Percentiles rank a stretch among this genome's conserved stretches.
Evolutionary conservation across 495 filamentous ascomycete species (phyloP).

Genomic region (Trichoderma virens): DNA sequence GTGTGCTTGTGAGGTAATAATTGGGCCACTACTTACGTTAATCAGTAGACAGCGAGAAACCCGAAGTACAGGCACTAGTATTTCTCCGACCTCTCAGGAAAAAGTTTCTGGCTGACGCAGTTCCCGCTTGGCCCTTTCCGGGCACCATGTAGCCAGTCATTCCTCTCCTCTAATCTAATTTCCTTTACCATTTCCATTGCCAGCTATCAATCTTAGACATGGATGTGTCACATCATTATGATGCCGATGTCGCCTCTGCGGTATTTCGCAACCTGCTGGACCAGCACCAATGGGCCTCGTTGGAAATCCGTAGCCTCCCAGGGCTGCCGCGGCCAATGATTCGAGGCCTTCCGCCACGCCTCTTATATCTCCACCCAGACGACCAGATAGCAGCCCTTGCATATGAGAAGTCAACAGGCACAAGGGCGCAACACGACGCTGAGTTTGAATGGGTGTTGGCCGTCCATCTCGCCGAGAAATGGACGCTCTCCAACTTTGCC

Average conservation of each 20-base stretch:
- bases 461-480: constrained; percentile 69
- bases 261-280: constrained; percentile 75
- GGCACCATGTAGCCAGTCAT: constrained; percentile 1
- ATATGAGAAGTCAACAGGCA: constrained; percentile 30
- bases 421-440: constrained; percentile 37
- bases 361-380: constrained; percentile 87
- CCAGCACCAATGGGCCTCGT: constrained; percentile 77
- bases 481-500: constrained; percentile 68
- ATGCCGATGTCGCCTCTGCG: constrained; percentile 44
- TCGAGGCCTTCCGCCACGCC: constrained; percentile 79
- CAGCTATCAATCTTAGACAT: neutral
- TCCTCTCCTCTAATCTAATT: neutral
- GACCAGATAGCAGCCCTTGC: constrained; percentile 76
- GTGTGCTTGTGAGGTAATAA: constrained; percentile 6
- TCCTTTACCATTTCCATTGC: neutral
- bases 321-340: constrained; percentile 57
- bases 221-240: neutral
- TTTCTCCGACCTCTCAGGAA: neutral
- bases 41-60: constrained; percentile 1
- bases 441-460: constrained; percentile 85
- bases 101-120: neutral
- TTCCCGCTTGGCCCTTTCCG: neutral
- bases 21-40: constrained; percentile 1
- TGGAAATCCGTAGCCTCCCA: constrained; percentile 49
- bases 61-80: neutral